Percentiles rank a stretch among this genome's conserved stretches.
Conservation (phyloP, 2,329 filamentous ascomycete species). For the Juglanconis oblonga region DNA sequence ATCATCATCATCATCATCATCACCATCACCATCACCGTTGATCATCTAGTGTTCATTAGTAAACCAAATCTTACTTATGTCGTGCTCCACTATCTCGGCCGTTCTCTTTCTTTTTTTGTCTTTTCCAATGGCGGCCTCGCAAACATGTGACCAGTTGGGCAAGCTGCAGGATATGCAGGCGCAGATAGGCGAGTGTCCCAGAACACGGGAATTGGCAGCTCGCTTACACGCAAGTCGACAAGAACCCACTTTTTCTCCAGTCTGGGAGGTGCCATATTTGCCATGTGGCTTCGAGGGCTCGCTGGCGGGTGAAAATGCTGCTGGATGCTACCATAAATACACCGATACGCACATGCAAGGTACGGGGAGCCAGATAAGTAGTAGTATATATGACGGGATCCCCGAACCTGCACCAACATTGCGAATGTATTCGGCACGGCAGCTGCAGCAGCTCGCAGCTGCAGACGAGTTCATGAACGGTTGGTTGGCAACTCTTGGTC, state of each 20-base stretch:
- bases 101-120: neutral
- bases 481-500: no score
- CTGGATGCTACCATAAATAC: neutral
- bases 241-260: neutral
- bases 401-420: no score
- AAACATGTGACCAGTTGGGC: conserved; percentile 10
- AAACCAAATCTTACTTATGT: neutral
- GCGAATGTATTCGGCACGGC: no score
- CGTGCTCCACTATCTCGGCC: neutral
- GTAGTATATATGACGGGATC: no score
- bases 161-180: neutral
- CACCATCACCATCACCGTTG: neutral
- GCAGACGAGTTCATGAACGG: no score
- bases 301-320: neutral
- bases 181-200: conserved; percentile 8
- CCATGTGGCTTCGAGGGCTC: neutral
- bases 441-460: no score
- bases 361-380: neutral
- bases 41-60: no score
- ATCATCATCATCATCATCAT: neutral
- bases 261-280: neutral
- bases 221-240: conserved; percentile 3
- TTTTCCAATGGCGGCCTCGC: neutral
- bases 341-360: neutral
- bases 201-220: conserved; percentile 8